phyloP scores from a whole-genome alignment of 495 filamentous ascomycete species.

The Aspergillus egyptiacus region DNA sequence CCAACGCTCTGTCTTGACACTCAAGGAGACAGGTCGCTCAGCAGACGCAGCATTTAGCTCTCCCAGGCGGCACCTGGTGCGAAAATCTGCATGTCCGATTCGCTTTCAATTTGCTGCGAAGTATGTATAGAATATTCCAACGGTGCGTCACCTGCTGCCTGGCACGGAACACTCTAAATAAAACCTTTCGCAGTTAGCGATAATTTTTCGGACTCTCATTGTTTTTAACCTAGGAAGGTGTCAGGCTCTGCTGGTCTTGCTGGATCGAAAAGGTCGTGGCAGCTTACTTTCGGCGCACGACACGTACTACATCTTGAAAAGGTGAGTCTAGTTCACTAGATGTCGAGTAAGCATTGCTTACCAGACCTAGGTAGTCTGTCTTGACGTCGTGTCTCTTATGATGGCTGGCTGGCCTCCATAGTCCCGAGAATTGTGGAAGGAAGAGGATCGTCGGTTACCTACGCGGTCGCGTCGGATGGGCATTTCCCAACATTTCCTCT shows the following conservation, averaged over 20 bases:
- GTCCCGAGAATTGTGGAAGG: background rate
- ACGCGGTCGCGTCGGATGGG: slow-evolving; percentile 1
- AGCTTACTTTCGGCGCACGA: slow-evolving; percentile 9
- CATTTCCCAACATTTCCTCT: no score
- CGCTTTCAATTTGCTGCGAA: background rate
- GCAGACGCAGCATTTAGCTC: slow-evolving; percentile 35
- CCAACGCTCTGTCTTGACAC: slow-evolving; percentile 23
- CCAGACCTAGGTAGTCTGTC: slow-evolving; percentile 3
- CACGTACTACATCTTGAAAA: slow-evolving; percentile 5
- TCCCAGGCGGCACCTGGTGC: slow-evolving; percentile 27
- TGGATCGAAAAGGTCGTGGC: no score
- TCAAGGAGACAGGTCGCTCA: slow-evolving; percentile 26
- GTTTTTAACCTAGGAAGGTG: slow-evolving; percentile 23
- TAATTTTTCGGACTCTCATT: slow-evolving; percentile 25
- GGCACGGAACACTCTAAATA: slow-evolving; percentile 19
- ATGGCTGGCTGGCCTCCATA: slow-evolving; percentile 1
- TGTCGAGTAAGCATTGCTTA: background rate
- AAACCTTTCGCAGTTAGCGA: slow-evolving; percentile 24
- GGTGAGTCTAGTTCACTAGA: background rate
- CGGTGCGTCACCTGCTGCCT: background rate
- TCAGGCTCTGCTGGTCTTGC: background rate
- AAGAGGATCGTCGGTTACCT: slow-evolving; percentile 3
- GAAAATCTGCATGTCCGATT: slow-evolving; percentile 33
- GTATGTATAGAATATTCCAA: no score
- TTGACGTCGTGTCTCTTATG: background rate